Base-by-base conservation (phyloP, 345 rosid genomes). In the Aquilaria yunnanensis region DNA sequence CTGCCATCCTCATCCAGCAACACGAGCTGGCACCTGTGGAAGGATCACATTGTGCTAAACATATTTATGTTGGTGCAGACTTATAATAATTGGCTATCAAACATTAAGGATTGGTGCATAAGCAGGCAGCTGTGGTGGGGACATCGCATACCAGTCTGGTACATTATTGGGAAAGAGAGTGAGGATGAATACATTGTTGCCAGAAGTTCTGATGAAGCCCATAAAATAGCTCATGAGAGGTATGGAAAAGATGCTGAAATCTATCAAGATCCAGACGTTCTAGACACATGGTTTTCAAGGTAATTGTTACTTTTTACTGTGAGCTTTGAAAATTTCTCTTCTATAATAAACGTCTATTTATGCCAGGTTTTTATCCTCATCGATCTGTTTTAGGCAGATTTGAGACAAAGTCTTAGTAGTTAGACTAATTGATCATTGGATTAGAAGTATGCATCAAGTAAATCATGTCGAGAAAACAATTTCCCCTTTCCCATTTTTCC, bases 251-350 rank as follows among this genome's bases (percentile, higher is more conserved):
- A 77, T 70, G 96, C 87, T 45, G 92, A 90, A 70, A 86, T 87
- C 65, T 90, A 80, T 78, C 98, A 93, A 77, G 98, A 93, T 79
- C 87, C 94, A 52, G 98, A 93, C 81, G 98, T 93, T 72, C 94
- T 93, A 57, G 98, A 93, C 75, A 93, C 98, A 59, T 93, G 98
- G 98, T 93, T 93, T 85, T 93, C 98, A 68, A 93, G 98, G 98
- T 93, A 72, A 70, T 67, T 68, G 14, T 58, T 57, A 58, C 70
- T 66, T 41, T 56, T 32, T 60, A 13, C 57, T 54, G 60, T 30
- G 1, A 52, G 7, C 9, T 32, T 5, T 41, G 8, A 23, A 14
- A 51, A 49, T 49, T 3, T 63, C 41, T 23, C 12, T 53, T 63
- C 5, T 12, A 43, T 37, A 9, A 23, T 6, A 53, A 53, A 12